Base-by-base conservation (phyloP, 1,284 basidiomycete species). In the Austroboletus novae-zelandiae region DNA sequence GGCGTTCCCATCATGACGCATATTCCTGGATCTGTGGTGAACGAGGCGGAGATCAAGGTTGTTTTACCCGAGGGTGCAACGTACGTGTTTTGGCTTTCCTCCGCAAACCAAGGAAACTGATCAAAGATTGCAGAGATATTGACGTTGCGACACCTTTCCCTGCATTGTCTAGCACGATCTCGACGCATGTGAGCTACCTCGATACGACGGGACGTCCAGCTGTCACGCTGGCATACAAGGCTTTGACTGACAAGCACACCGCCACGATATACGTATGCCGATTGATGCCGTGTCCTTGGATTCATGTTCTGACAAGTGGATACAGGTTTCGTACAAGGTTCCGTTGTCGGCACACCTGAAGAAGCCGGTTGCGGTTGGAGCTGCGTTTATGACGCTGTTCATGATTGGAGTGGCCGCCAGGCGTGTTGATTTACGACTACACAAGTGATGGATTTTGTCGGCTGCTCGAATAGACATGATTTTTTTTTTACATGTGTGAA, bases 41-140 rank as follows among this genome's bases (percentile, higher is more conserved):
- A 95, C 57, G 75, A 89, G n/a, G 89, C 87, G 2, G 83, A 87
- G 61, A 65, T 97, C 36, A 81, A 77, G 57, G 81, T 99, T 54
- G 80, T 97, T 54, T 71, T 99, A 23, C 97, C 97, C 1, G 96
- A 99, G 66, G 95, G 94, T 14, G 94, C 96, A 15, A 88, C 76
- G 93, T 94, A 61, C 78, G 92, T 9, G 15, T 43, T 43, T 48
- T 31, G 23, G 17, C 18, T 44, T 77, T 31, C 14, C 20, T 23
- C 20, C 50, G 25, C 29, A 37, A 11, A 7, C 37, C 47, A 48
- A 14, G 37, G 7, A 44, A 43, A 34, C 54, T 55, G 30, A 59
- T 29, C 43, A 35, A 31, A 10, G 47, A 23, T 45, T 48, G 30
- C 58, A 96, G 92, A 48, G 84, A 95, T 60, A 75, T 95, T 56